These are phyloP conservation scores for Elsinoe ampelina DNA, from an alignment of 2,329 filamentous ascomycete species.

Conservation along the genomic window DNA sequence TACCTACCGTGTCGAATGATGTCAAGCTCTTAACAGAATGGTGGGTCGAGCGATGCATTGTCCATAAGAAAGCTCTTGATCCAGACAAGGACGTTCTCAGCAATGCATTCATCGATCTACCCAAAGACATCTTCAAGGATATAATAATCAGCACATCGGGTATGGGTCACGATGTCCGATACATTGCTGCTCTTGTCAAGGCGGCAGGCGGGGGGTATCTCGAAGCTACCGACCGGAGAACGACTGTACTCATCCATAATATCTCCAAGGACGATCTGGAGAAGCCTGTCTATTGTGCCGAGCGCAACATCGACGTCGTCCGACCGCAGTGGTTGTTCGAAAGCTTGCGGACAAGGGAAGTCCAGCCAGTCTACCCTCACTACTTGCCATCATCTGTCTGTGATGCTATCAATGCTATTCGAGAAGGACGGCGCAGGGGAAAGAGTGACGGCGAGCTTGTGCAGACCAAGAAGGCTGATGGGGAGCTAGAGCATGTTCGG, in stretches of 20 bases:
- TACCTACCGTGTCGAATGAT: constrained; percentile 21
- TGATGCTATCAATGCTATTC: constrained; percentile 3
- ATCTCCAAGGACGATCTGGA: constrained; percentile 47
- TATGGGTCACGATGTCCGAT: constrained; percentile 79
- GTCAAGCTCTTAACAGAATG: constrained; percentile 66
- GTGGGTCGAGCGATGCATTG: constrained; percentile 84
- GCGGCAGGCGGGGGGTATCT: constrained; percentile 59
- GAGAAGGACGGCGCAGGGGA: neutral
- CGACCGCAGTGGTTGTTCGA: constrained; percentile 75
- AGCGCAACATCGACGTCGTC: constrained; percentile 74
- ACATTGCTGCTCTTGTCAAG: constrained; percentile 66
- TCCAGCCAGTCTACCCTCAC: neutral
- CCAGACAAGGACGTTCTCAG: constrained; percentile 65
- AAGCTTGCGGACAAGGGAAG: constrained; percentile 49
- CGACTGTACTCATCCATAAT: constrained; percentile 66
- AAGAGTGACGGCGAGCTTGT: neutral
- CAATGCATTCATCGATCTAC: constrained; percentile 51
- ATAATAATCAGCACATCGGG: constrained; percentile 71
- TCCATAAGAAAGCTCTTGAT: constrained; percentile 61
- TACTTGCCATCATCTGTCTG: neutral
- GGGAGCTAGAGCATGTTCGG: neutral
- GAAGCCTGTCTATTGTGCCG: constrained; percentile 67
- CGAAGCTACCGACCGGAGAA: constrained; percentile 61
- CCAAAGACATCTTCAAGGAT: constrained; percentile 44
- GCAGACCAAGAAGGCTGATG: neutral